These are phyloP conservation scores for Leishmania arabica DNA, from an alignment of 208 protist genomes.

Conservation along the genomic window DNA sequence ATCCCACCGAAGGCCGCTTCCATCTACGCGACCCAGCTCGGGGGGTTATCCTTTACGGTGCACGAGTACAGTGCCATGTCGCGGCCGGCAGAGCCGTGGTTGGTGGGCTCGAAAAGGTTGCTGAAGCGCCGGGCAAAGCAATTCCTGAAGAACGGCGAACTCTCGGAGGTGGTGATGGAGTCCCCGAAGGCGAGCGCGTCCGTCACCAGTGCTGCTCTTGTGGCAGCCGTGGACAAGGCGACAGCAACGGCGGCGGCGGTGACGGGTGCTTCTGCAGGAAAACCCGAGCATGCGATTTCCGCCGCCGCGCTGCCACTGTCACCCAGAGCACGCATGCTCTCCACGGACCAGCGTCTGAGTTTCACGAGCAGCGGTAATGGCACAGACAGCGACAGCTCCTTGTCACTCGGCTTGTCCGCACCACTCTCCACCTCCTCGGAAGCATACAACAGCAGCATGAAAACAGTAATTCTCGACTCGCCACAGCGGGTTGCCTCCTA, in stretches of 20 bases:
- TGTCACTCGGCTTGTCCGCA: not conserved
- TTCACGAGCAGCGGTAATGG: not conserved
- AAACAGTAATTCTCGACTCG: not conserved
- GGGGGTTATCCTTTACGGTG: conserved; percentile 68
- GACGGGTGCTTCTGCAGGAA: not conserved
- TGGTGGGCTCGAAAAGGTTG: conserved; percentile 22
- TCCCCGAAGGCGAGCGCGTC: conserved; percentile 12
- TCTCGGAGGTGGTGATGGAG: conserved; percentile 52
- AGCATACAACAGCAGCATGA: not conserved
- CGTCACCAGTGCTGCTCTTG: conserved; percentile 1
- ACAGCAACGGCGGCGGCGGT: not conserved
- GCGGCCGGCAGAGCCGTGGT: conserved; percentile 55
- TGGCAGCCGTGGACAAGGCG: conserved; percentile 4
- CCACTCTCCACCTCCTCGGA: not conserved
- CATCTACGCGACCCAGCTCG: conserved; percentile 71
- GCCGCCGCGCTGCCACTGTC: not conserved
- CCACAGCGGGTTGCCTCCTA: conserved; percentile 8
- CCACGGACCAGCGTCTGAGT: not conserved
- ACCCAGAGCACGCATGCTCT: not conserved
- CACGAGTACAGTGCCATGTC: conserved; percentile 83
- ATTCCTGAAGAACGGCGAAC: conserved; percentile 49
- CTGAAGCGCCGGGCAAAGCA: conserved; percentile 36
- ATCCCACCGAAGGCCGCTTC: conserved; percentile 39
- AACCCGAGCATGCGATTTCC: not conserved
- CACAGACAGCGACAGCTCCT: not conserved